Conservation (phyloP, 1,139 yeast genomes). For the Debaryomyces psychrophilus region DNA sequence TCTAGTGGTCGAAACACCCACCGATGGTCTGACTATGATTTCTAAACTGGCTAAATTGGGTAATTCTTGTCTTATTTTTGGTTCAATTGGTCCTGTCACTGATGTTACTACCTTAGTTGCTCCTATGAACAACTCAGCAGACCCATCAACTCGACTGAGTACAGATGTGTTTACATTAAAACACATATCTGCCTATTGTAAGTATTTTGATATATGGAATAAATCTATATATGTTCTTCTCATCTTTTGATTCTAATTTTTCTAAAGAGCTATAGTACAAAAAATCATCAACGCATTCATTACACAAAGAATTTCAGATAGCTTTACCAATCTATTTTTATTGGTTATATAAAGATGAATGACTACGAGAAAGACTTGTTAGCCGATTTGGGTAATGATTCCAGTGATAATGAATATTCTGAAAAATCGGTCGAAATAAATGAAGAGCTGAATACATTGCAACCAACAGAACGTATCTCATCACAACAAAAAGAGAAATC, state of each 20-base stretch:
- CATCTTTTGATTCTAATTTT: conserved; percentile 9
- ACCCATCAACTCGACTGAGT: conserved; percentile 74
- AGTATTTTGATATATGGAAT: background rate
- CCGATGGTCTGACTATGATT: conserved; percentile 76
- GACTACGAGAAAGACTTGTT: conserved; percentile 40
- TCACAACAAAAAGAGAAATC: conserved; percentile 1
- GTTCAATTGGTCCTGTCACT: conserved; percentile 90
- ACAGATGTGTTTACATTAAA: conserved; percentile 32
- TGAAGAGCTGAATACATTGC: conserved; percentile 2
- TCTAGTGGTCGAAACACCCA: conserved; percentile 75
- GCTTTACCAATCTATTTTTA: background rate
- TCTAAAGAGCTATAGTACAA: background rate
- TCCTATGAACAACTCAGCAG: conserved; percentile 59
- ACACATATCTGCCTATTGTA: conserved; percentile 14
- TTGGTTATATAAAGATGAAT: conserved; percentile 9
- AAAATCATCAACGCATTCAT: conserved; percentile 9
- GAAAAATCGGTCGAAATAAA: conserved; percentile 4
- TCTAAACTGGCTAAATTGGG: conserved; percentile 82
- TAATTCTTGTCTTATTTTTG: conserved; percentile 78
- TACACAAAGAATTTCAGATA: conserved; percentile 7
- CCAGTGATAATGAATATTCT: conserved; percentile 17
- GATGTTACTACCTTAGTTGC: conserved; percentile 68
- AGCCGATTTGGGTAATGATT: conserved; percentile 37
- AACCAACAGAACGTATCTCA: conserved; percentile 1
- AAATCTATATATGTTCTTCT: conserved; percentile 3